These are phyloP conservation scores for Aspergillus sclerotioniger DNA, from an alignment of 495 filamentous ascomycete species.

Conservation along the genomic window DNA sequence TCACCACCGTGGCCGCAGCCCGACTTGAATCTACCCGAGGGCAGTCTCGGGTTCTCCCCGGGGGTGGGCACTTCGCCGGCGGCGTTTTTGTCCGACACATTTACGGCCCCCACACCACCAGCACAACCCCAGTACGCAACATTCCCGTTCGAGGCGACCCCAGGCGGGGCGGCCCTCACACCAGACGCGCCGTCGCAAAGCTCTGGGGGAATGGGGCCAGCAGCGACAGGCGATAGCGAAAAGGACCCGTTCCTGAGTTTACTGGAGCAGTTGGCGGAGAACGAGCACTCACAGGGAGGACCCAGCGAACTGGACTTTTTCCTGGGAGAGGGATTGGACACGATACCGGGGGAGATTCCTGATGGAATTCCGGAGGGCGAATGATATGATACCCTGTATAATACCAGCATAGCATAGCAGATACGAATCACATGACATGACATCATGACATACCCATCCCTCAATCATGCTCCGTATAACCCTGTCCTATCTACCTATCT, in stretches of 20 bases:
- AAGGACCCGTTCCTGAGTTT: constrained; percentile 79
- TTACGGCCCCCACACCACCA: constrained; percentile 25
- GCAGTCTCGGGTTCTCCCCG: constrained; percentile 30
- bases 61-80: constrained; percentile 34
- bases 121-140: constrained; percentile 44
- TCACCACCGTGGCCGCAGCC: constrained; percentile 15
- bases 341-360: constrained; percentile 3
- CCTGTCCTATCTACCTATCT: no score
- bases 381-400: constrained; percentile 4
- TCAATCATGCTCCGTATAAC: no score
- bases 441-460: constrained; percentile 5
- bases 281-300: constrained; percentile 58
- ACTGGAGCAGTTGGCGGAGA: constrained; percentile 77
- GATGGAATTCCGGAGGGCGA: not conserved
- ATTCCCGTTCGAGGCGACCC: constrained; percentile 40
- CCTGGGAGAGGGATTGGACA: constrained; percentile 33
- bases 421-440: constrained; percentile 4
- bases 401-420: not conserved
- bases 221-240: constrained; percentile 42
- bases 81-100: constrained; percentile 22
- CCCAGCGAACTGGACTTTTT: constrained; percentile 75
- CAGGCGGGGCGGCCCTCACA: constrained; percentile 26
- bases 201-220: constrained; percentile 27
- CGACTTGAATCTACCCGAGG: constrained; percentile 10
- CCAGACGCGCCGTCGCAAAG: constrained; percentile 41